phyloP scores from a whole-genome alignment of 768 basidiomycete species.

The Termitomyces sp. region DNA sequence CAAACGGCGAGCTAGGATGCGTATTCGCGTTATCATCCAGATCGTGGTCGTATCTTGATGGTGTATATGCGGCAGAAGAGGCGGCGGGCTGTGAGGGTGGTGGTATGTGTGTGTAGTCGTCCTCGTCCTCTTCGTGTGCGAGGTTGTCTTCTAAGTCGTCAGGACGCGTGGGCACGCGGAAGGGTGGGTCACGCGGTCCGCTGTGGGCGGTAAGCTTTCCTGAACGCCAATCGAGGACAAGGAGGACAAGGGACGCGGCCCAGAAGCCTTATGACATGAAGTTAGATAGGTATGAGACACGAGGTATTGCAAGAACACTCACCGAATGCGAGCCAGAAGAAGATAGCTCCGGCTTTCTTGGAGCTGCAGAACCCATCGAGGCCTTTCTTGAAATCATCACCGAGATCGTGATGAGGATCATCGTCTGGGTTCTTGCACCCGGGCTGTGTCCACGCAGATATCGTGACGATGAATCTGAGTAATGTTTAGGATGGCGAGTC shows the following conservation, averaged over 20 bases:
- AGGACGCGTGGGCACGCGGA: constrained; percentile 49
- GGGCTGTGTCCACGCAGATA: constrained; percentile 83
- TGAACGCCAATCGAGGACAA: constrained; percentile 75
- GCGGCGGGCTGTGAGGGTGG: constrained; percentile 26
- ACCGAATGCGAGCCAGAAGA: constrained; percentile 88
- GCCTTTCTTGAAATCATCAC: constrained; percentile 63
- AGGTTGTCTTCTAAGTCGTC: constrained; percentile 47
- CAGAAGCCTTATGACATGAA: constrained; percentile 57
- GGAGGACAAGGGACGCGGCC: constrained; percentile 63
- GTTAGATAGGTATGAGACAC: not conserved
- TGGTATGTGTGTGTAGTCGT: constrained; percentile 49
- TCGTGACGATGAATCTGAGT: constrained; percentile 68
- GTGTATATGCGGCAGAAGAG: constrained; percentile 20
- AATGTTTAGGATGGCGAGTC: constrained; percentile 1
- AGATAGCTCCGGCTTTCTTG: constrained; percentile 87
- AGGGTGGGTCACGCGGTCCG: constrained; percentile 70
- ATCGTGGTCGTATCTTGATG: constrained; percentile 9
- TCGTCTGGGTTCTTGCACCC: constrained; percentile 85
- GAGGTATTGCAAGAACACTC: constrained; percentile 23
- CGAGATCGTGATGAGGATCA: constrained; percentile 72
- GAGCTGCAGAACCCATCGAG: constrained; percentile 86
- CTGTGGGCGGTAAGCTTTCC: constrained; percentile 54
- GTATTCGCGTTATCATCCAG: not conserved
- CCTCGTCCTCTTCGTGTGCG: constrained; percentile 26
- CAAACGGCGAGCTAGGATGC: constrained; percentile 41